Base-by-base conservation (phyloP, 2,329 filamentous ascomycete genomes). In the Tolypocladium pustulatum region DNA sequence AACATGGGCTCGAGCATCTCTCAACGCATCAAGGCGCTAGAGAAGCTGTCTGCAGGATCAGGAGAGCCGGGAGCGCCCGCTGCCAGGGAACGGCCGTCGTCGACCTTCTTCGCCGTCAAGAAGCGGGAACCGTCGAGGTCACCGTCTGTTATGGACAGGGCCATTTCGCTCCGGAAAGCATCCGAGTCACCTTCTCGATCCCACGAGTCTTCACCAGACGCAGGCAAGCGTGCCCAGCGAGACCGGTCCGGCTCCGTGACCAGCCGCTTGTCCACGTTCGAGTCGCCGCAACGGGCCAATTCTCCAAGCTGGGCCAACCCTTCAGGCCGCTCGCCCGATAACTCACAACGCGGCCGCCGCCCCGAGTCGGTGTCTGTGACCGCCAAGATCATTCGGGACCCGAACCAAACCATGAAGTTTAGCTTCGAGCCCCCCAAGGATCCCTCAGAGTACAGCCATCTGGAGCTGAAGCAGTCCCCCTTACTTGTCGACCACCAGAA, bases 1-100 rank as follows among this genome's bases (percentile, higher is more conserved):
- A 94, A 90, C 66, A 83, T 97, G 30, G 92, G 91, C 9, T 91
- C 89, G 10, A 91, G 90, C 65, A 97, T 99, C 61, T 95, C 93
- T 3, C 90, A 93, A 71, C 87, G 94, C 49, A 97, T 97, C 71
- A 95, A 96, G 72, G 91, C 92, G 8, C 78, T 99, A 57, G 90
- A 96, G 69, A 92, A 91, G 71, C 81, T 94, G 64, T 81, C 86
- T 60, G 73, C 79, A 12, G 62, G 69, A 58, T 61, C 65, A 12
- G 66, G 61, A 5, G 72, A 73, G 3, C 38, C 63, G 5, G 64
- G 63, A 41, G 59, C 63, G 12, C 40, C 62, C 3, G 58, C 64
- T 1, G 58, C 55, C 56, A 65, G 69, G 34, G 76, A 77, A 38
- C 71, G 76, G 20, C 76, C 80, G 4, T 77, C 78, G 7, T 78